phyloP scores from a whole-genome alignment of 2,329 filamentous ascomycete genomes.

The Epicoccum nigrum region DNA sequence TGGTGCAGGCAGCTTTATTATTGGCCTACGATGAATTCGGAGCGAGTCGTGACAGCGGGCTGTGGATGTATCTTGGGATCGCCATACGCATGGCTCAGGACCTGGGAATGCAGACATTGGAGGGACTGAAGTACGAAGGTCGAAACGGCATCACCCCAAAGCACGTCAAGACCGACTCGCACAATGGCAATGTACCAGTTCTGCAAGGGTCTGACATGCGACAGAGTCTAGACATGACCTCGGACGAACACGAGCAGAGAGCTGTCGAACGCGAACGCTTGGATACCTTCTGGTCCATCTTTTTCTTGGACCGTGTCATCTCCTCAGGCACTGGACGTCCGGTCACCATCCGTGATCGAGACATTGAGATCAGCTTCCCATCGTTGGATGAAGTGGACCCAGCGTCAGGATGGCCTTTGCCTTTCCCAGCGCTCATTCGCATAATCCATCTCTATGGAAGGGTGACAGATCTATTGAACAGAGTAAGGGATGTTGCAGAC shows the following conservation, averaged over 20 bases:
- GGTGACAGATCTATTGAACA: constrained; percentile 83
- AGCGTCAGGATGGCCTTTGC: constrained; percentile 72
- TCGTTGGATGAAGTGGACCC: constrained; percentile 59
- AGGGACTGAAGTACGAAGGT: constrained; percentile 69
- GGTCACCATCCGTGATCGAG: constrained; percentile 81
- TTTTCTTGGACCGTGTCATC: constrained; percentile 84
- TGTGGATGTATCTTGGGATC: constrained; percentile 93
- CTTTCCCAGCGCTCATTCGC: constrained; percentile 79
- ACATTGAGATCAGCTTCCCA: constrained; percentile 79
- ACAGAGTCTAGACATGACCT: constrained; percentile 47
- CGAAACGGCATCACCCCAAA: constrained; percentile 62
- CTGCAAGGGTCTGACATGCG: constrained; percentile 55
- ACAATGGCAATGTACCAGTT: constrained; percentile 57
- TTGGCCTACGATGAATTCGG: constrained; percentile 91
- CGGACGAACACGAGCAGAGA: constrained; percentile 59
- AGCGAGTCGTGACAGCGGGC: constrained; percentile 82
- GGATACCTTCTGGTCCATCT: constrained; percentile 90
- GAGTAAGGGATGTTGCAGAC: constrained; percentile 74
- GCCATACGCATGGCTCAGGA: constrained; percentile 84
- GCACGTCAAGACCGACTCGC: constrained; percentile 53
- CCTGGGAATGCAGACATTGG: constrained; percentile 79
- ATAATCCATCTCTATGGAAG: constrained; percentile 87
- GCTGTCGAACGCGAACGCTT: constrained; percentile 80
- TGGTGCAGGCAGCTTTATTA: constrained; percentile 81
- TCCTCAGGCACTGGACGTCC: constrained; percentile 85